These are phyloP conservation scores for Schizochytrium sp. DNA, from an alignment of 108 stramenopile species.

Conservation along the genomic window DNA sequence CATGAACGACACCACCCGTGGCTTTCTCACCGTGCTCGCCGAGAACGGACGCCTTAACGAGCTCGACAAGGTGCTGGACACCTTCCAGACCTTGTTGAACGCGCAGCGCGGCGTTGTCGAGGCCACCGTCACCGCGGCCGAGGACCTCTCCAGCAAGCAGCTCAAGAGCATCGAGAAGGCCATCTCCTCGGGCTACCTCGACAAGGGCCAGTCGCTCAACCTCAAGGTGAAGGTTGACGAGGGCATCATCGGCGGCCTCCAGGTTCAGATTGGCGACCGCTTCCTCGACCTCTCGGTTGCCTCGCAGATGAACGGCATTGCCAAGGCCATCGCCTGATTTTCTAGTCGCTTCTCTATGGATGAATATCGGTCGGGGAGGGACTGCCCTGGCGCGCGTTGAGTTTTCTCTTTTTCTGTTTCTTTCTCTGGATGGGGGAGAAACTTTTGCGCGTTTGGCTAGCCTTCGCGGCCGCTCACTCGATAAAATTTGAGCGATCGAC, in stretches of 20 bases:
- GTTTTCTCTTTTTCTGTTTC: too few relatives aligned
- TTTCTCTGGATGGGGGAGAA: too few relatives aligned
- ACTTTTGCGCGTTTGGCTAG: too few relatives aligned
- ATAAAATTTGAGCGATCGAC: too few relatives aligned
- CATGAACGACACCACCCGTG: constrained; percentile 9
- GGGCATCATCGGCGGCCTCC: constrained; percentile 79
- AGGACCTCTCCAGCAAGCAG: constrained; percentile 57
- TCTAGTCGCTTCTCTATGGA: too few relatives aligned
- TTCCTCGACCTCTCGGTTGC: constrained; percentile 88
- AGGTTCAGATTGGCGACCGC: constrained; percentile 92
- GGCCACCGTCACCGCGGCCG: constrained; percentile 80
- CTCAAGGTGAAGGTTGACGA: constrained; percentile 73
- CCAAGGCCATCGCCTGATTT: background rate
- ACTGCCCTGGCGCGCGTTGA: too few relatives aligned
- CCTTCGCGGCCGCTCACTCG: too few relatives aligned
- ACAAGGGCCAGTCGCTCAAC: constrained; percentile 64
- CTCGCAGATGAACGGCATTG: constrained; percentile 68
- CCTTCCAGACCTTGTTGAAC: constrained; percentile 74
- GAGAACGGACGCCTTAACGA: constrained; percentile 78
- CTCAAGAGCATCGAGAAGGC: constrained; percentile 64
- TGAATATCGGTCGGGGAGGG: too few relatives aligned
- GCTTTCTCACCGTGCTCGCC: constrained; percentile 73
- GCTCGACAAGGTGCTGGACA: constrained; percentile 60
- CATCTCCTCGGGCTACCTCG: constrained; percentile 61
- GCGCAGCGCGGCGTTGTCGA: constrained; percentile 87